Percentiles rank a stretch among this genome's conserved stretches.
phyloP scores from a whole-genome alignment of 148 eudicot genomes.

The Beta vulgaris region DNA sequence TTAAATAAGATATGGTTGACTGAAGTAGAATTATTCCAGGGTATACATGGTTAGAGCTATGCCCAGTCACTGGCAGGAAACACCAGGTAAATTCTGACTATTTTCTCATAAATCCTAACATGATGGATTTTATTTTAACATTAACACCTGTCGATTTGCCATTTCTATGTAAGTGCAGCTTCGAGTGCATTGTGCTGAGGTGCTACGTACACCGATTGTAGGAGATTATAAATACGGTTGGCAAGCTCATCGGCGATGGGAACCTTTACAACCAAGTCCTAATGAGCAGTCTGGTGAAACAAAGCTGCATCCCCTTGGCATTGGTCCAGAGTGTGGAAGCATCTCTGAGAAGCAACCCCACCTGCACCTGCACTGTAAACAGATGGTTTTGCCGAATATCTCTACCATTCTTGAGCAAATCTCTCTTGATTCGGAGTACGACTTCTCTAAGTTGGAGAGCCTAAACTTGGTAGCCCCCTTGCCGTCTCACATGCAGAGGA shows the following conservation, averaged over 20 bases:
- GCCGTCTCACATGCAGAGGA: constrained; percentile 88
- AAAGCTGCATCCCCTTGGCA: constrained; percentile 30
- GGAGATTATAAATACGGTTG: constrained; percentile 98
- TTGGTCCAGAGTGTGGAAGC: constrained; percentile 59
- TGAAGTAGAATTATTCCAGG: constrained; percentile 43
- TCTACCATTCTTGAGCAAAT: constrained; percentile 44
- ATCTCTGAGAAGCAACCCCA: constrained; percentile 59
- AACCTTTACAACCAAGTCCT: constrained; percentile 24
- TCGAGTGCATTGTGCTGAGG: constrained; percentile 96
- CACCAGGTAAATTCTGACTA: constrained; percentile 65
- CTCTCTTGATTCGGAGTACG: constrained; percentile 33
- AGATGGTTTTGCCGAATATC: constrained; percentile 68
- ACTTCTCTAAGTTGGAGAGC: constrained; percentile 42
- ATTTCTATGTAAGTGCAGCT: constrained; percentile 44
- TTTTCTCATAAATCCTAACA: background rate
- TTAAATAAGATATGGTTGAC: background rate
- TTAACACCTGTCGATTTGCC: background rate
- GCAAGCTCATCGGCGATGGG: constrained; percentile 76
- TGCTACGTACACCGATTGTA: constrained; percentile 86
- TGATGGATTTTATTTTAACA: background rate
- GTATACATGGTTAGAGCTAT: constrained; percentile 80
- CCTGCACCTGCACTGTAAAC: constrained; percentile 84
- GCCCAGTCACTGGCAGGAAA: constrained; percentile 89
- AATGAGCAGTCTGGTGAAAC: constrained; percentile 19
- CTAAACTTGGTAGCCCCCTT: constrained; percentile 67